Evolutionary conservation across 805 yeast genomes (phyloP).

Genomic region (Ogataea degrootiae): DNA sequence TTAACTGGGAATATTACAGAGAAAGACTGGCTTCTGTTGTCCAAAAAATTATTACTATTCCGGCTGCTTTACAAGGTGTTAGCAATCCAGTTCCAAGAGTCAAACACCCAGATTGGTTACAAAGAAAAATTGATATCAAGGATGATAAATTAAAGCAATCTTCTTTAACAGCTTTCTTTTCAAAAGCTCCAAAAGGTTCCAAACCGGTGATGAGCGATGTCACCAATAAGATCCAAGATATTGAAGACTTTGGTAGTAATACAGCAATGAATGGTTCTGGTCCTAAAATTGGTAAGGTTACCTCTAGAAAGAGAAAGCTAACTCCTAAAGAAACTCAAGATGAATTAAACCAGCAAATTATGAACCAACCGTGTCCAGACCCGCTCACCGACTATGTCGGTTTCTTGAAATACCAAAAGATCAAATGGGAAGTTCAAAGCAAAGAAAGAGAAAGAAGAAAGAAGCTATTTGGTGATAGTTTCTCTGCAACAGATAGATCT

Average conservation of each 20-base stretch:
- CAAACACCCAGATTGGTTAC: slow-evolving; percentile 91
- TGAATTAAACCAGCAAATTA: slow-evolving; percentile 39
- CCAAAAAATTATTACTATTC: slow-evolving; percentile 92
- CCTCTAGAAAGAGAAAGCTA: slow-evolving; percentile 41
- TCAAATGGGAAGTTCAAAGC: slow-evolving; percentile 83
- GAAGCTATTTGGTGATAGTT: slow-evolving; percentile 69
- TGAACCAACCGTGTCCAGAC: slow-evolving; percentile 57
- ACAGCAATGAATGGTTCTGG: slow-evolving; percentile 24
- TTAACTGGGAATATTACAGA: slow-evolving; percentile 91
- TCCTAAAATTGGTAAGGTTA: slow-evolving; percentile 41
- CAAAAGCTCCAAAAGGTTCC: slow-evolving; percentile 34
- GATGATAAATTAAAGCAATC: slow-evolving; percentile 72
- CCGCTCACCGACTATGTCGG: slow-evolving; percentile 62
- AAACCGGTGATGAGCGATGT: slow-evolving; percentile 32
- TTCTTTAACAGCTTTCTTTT: slow-evolving; percentile 55
- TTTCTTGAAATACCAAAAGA: slow-evolving; percentile 71
- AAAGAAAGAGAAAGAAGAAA: slow-evolving; percentile 66
- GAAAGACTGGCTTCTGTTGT: slow-evolving; percentile 90
- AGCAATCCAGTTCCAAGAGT: slow-evolving; percentile 93
- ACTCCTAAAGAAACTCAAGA: slow-evolving; percentile 35
- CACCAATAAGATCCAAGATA: slow-evolving; percentile 48
- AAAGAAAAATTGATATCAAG: slow-evolving; percentile 51
- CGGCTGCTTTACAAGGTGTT: slow-evolving; percentile 90
- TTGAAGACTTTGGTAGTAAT: slow-evolving; percentile 63
- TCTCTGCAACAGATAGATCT: slow-evolving; percentile 43